Evolutionary conservation across 805 yeast species (phyloP).

Genomic region (Pichia rugopelliculosa): DNA sequence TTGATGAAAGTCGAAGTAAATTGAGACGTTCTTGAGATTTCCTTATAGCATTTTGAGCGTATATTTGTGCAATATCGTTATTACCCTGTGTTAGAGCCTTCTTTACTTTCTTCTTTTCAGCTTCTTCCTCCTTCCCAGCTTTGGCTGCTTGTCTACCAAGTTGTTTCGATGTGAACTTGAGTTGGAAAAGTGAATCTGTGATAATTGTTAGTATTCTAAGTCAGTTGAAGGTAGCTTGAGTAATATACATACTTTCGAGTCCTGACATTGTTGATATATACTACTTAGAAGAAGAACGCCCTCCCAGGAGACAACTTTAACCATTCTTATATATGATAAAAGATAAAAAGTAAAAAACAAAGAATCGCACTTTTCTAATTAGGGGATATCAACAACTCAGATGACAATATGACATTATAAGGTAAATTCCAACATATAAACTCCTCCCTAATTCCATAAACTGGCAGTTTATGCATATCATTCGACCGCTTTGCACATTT

Average conservation of each 20-base stretch:
- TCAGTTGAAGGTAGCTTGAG: background rate
- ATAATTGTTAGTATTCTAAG: conserved; percentile 8
- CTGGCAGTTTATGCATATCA: too few species aligned
- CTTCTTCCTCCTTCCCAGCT: conserved; percentile 84
- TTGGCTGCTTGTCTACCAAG: conserved; percentile 81
- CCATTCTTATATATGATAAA: background rate
- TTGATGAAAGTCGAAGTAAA: conserved; percentile 70
- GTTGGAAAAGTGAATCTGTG: conserved; percentile 55
- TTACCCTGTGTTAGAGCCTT: conserved; percentile 82
- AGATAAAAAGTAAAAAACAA: background rate
- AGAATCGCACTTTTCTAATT: background rate
- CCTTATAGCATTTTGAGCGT: conserved; percentile 94
- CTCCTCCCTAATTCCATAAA: too few species aligned
- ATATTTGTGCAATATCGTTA: conserved; percentile 85
- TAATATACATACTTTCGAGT: conserved; percentile 31
- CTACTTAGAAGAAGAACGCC: background rate
- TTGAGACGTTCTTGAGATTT: conserved; percentile 82
- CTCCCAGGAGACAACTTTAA: background rate
- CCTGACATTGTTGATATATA: conserved; percentile 29
- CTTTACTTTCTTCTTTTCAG: conserved; percentile 82
- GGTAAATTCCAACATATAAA: too few species aligned
- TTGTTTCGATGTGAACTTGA: conserved; percentile 90
- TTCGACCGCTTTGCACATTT: too few species aligned
- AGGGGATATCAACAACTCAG: too few species aligned
- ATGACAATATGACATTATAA: too few species aligned